Conservation (phyloP, 768 basidiomycete genomes). For the Hirschioporus abietinus region DNA sequence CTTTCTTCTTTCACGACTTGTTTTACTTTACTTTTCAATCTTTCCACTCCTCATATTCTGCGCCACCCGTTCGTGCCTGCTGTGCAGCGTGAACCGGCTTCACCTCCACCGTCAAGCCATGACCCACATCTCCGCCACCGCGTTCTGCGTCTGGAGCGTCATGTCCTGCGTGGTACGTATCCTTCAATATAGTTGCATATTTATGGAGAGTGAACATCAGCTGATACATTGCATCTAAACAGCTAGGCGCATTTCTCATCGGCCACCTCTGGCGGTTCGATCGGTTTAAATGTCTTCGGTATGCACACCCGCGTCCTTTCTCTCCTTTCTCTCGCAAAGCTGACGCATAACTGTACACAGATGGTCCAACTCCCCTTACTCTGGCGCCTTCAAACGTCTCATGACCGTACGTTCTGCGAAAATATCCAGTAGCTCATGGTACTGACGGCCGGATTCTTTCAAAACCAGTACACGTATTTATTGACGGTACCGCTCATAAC, state of each 20-base stretch:
- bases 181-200: too few relatives aligned
- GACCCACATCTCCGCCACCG: constrained; percentile 60
- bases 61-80: background rate
- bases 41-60: constrained; percentile 9
- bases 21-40: constrained; percentile 17
- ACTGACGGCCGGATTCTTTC: background rate
- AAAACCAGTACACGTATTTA: constrained; percentile 65
- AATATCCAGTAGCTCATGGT: background rate
- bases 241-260: constrained; percentile 61
- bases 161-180: constrained; percentile 26
- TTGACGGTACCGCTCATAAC: constrained; percentile 55
- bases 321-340: background rate
- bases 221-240: background rate
- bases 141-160: constrained; percentile 58
- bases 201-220: too few relatives aligned
- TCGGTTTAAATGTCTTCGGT: constrained; percentile 69
- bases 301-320: constrained; percentile 18
- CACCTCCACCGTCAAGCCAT: constrained; percentile 26
- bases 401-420: constrained; percentile 63
- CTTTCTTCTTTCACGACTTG: constrained; percentile 19
- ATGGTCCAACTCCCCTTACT: constrained; percentile 61
- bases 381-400: constrained; percentile 77
- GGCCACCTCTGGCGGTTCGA: constrained; percentile 81
- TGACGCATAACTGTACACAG: constrained; percentile 28
- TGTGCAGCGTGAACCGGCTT: background rate